These are phyloP conservation scores for Russula vinacea DNA, from an alignment of 768 basidiomycete genomes.

Conservation along the genomic window DNA sequence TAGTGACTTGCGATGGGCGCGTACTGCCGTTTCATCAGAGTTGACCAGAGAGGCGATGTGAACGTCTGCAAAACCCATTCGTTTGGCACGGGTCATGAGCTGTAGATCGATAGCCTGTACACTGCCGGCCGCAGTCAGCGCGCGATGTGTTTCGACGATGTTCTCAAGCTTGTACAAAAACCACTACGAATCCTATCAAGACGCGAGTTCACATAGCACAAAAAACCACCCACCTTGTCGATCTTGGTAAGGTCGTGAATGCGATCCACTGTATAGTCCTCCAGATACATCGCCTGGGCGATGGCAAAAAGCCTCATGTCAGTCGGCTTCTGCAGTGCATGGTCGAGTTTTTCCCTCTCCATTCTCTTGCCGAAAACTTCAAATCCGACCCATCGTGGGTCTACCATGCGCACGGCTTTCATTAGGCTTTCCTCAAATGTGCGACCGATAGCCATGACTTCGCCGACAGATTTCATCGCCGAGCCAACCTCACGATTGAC, in stretches of 20 bases:
- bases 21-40: constrained; percentile 72
- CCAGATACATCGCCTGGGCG: constrained; percentile 96
- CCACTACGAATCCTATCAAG: constrained; percentile 55
- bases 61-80: constrained; percentile 90
- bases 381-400: constrained; percentile 95
- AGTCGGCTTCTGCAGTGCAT: constrained; percentile 76
- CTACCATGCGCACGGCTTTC: constrained; percentile 96
- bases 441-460: constrained; percentile 99
- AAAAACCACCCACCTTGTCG: constrained; percentile 64
- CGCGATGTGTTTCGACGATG: constrained; percentile 84
- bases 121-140: constrained; percentile 65
- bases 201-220: neutral
- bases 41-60: constrained; percentile 85
- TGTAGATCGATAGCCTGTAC: constrained; percentile 68
- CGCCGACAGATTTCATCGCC: constrained; percentile 98
- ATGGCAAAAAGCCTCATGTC: constrained; percentile 97
- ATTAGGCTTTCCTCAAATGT: constrained; percentile 99
- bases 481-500: constrained; percentile 95
- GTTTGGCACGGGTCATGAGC: constrained; percentile 83
- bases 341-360: constrained; percentile 66
- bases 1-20: constrained; percentile 80
- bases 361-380: constrained; percentile 83
- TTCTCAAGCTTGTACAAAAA: constrained; percentile 99
- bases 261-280: constrained; percentile 83
- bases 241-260: constrained; percentile 96